These are phyloP conservation scores for Zygosaccharomyces pseudobailii DNA, from an alignment of 1,139 yeast species.

Conservation along the genomic window DNA sequence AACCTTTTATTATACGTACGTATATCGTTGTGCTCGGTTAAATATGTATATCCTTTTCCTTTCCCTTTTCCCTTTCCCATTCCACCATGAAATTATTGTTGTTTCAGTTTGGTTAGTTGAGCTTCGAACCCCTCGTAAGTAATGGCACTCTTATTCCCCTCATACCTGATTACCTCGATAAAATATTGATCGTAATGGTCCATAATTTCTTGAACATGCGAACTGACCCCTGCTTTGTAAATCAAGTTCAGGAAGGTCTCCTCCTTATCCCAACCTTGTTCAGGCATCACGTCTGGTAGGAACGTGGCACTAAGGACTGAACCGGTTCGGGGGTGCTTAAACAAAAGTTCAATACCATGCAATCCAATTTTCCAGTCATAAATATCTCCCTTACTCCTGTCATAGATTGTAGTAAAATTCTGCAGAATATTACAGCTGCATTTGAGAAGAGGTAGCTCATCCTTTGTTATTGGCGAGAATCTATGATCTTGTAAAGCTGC, in stretches of 20 bases:
- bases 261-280: conserved; percentile 74
- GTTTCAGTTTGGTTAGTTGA: conserved; percentile 6
- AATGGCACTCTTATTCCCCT: conserved; percentile 28
- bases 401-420: conserved; percentile 27
- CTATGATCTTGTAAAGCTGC: conserved; percentile 77
- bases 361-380: conserved; percentile 76
- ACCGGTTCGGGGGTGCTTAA: conserved; percentile 42
- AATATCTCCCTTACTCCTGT: conserved; percentile 21
- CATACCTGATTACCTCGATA: conserved; percentile 31
- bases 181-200: conserved; percentile 27
- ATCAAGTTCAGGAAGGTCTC: conserved; percentile 70
- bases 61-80: background rate
- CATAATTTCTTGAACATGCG: conserved; percentile 17
- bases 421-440: conserved; percentile 37
- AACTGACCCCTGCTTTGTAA: conserved; percentile 49
- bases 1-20: background rate
- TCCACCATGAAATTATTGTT: background rate
- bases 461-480: conserved; percentile 56
- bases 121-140: conserved; percentile 21
- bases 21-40: background rate
- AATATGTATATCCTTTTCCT: no score
- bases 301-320: conserved; percentile 64
- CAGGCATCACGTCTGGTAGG: conserved; percentile 86
- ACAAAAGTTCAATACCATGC: conserved; percentile 62
- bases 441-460: conserved; percentile 50